Evolutionary conservation across 352 stramenopile genomes (phyloP), one percentile per base, ranked within the genome.

Genomic region (Globisporangium perplexum): DNA sequence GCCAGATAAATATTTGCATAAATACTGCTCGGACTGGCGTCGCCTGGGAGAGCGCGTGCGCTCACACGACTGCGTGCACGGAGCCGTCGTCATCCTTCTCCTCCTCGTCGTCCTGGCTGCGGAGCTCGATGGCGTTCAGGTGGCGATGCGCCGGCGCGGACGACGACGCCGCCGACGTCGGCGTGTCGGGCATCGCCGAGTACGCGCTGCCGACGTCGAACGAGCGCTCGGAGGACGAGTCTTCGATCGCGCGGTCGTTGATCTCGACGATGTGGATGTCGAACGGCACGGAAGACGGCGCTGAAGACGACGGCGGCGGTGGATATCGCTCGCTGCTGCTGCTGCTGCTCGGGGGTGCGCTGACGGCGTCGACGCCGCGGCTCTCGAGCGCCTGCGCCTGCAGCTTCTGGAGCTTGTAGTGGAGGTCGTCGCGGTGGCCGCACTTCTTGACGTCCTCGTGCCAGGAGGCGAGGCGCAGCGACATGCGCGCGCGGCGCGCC

Each of bases 401-500:
- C n/a, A 83, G 66, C 51, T 77, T 67, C 28, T 77, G 60, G 28
- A 88, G 62, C 53, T 88, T 85, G 59, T 74, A 60, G 53, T 74
- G 65, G 42, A 83, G 47, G 15, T 65, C 57, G 31, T 83, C 71
- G 35, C 74, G 55, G 22, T 73, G 53, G 5, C 60, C 53, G 38
- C 57, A 47, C 50, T 73, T 59, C 50, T 78, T 76, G 31, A 86
- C 60, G 58, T 89, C 77, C 42, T 89, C 73, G n/a, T 77, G 73
- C 77, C 77, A 89, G 1, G 71, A 72, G 7, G 67, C 71, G 15
- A 89, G 58, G 4, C 69, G 73, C 50, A 89, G 55, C 38, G 77
- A 72, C 41, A 81, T 62, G 18, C 72, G 63, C 36, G 69, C 73
- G 39, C 66, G 70, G 6, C 72, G 62, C 38, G 70, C 62, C 57